A percentile compares a stretch with the other conserved stretches of the same genome.
Evolutionary conservation across 345 rosid species (phyloP).

Genomic region (Populus davidiana): DNA sequence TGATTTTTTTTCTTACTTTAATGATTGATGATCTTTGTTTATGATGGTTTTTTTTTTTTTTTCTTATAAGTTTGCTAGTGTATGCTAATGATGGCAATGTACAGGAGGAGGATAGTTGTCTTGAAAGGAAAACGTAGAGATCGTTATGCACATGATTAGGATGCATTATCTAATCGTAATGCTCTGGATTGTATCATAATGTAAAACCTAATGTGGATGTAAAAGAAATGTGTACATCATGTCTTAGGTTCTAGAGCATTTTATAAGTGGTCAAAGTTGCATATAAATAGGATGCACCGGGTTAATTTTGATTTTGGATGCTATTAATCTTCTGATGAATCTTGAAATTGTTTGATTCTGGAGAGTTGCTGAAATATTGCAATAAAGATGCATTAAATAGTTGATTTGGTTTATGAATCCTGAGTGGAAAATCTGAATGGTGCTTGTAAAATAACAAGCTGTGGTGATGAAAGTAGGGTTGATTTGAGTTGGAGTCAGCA

Average conservation of each 20-base stretch:
- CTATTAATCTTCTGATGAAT: neutral
- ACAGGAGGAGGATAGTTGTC: neutral
- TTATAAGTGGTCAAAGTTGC: neutral
- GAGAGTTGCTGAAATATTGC: neutral
- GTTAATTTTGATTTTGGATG: neutral
- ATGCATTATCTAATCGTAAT: neutral
- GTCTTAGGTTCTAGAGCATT: neutral
- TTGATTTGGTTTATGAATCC: neutral
- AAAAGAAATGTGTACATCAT: neutral
- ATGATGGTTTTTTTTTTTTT: too few relatives aligned
- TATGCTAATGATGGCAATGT: neutral
- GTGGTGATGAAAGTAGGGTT: neutral
- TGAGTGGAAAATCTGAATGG: neutral
- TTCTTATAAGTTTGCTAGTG: neutral
- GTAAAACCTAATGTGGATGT: neutral
- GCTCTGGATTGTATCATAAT: neutral
- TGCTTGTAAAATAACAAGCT: neutral
- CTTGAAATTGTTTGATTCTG: neutral
- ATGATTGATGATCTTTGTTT: neutral
- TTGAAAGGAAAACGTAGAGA: neutral
- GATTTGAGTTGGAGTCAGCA: neutral
- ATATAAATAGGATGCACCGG: neutral
- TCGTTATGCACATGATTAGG: neutral
- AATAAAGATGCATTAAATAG: neutral
- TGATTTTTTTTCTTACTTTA: neutral